A percentile compares a stretch with the other conserved stretches of the same genome.
These are phyloP conservation scores for Aspergillus homomorphus DNA, from an alignment of 495 filamentous ascomycete species.

Conservation along the genomic window DNA sequence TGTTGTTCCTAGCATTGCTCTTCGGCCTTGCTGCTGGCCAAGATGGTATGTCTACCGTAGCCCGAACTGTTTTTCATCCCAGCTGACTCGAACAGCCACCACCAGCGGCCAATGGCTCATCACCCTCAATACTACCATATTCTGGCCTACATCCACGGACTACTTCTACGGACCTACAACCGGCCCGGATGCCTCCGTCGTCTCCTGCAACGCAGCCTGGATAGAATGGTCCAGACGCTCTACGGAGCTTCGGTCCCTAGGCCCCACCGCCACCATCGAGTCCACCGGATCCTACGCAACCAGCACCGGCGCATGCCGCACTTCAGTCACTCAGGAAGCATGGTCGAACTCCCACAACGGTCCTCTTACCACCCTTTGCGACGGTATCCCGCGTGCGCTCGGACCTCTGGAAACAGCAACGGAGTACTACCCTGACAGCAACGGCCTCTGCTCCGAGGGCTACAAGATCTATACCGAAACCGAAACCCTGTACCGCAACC, in stretches of 20 bases:
- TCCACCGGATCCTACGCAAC: slow-evolving; percentile 14
- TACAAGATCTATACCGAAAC: slow-evolving; percentile 5
- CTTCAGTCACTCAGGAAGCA: slow-evolving; percentile 2
- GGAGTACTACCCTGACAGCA: slow-evolving; percentile 18
- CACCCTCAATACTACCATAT: slow-evolving; percentile 22
- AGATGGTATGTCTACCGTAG: no score
- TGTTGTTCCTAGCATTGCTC: no score
- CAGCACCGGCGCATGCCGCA: slow-evolving; percentile 22
- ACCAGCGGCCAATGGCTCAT: slow-evolving; percentile 28
- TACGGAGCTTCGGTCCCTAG: slow-evolving; percentile 13
- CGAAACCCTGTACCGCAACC: slow-evolving; percentile 16
- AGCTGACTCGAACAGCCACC: not conserved
- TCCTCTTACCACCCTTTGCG: slow-evolving; percentile 26
- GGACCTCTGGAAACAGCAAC: slow-evolving; percentile 21
- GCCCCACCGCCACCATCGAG: slow-evolving; percentile 18
- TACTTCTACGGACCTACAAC: slow-evolving; percentile 28
- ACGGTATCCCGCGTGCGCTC: slow-evolving; percentile 20
- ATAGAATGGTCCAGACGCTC: slow-evolving; percentile 20
- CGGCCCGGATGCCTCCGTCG: slow-evolving; percentile 22
- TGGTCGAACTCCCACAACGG: slow-evolving; percentile 21
- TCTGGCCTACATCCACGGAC: slow-evolving; percentile 30
- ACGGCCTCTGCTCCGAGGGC: slow-evolving; percentile 19
- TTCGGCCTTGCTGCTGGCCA: no score
- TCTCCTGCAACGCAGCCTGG: slow-evolving; percentile 26
- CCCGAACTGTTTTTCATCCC: no score